Base-by-base conservation (phyloP, 306 rosid species). In the Prosopis cineraria region DNA sequence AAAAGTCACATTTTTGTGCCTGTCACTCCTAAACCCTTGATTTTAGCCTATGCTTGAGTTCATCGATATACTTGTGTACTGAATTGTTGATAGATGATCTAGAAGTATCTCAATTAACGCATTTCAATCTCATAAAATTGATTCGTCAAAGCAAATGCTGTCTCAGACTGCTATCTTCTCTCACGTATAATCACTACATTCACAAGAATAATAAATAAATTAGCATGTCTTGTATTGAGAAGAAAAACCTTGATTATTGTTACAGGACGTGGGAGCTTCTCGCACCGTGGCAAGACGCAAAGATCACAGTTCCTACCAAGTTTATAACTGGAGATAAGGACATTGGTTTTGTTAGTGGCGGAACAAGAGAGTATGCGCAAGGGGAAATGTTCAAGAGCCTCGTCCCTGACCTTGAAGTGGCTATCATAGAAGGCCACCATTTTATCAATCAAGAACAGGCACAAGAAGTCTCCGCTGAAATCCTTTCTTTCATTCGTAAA, bases 261-360 rank as follows among this genome's bases (percentile, higher is more conserved):
- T 68, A 10, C 83, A 84, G 88, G 68, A 78, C 56, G 56, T 84
- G 88, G 88, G 88, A 84, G 85, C 85, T 84, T 78, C 76, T 84
- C 37, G 85, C 83, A 63, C 83, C 85, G 37, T 84, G 88, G 88
- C 85, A 84, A 70, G 85, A 77, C 65, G 79, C 88, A 70, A 78
- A 84, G 78, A 70, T 84, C 33, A 78, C 72, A 69, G 83, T 84
- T 62, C 88, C 88, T 63, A 55, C 85, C 2, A 84, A 84, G 73
- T 81, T 68, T 58, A 78, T 84, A 24, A 67, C 63, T 7, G 88
- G 88, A 43, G 52, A 78, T 68, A 84, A 74, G 81, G 88, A 84
- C 29, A 5, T 78, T 0, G 81, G 72, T 7, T 81, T 69, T 45
- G 24, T 7, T 73, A 84, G 65, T 58, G 73, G 53, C 10, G 88